These are phyloP conservation scores for Phytophthora ohioensis DNA, from an alignment of 352 stramenopile species.

Conservation along the genomic window DNA sequence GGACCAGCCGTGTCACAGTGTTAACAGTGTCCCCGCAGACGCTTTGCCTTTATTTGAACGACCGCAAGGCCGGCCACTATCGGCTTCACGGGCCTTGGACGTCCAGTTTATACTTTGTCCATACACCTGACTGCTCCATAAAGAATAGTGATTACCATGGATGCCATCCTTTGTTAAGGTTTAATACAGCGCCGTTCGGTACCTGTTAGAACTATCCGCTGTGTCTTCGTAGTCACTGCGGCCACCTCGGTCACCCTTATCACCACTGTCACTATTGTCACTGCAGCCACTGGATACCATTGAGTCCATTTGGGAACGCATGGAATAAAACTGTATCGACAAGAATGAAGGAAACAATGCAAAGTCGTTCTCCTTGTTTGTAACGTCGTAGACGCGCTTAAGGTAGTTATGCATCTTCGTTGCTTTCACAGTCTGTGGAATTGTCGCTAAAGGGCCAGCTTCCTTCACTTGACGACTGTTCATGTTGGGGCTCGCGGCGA, in stretches of 20 bases:
- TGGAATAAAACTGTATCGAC: neutral
- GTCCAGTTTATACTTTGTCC: constrained; percentile 1
- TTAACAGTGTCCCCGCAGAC: neutral
- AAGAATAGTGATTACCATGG: neutral
- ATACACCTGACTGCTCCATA: neutral
- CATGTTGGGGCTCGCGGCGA: neutral
- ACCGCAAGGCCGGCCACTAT: neutral
- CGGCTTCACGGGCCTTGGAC: neutral
- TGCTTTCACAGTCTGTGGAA: neutral
- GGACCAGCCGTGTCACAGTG: neutral
- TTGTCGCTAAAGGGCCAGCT: neutral
- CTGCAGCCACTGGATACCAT: neutral
- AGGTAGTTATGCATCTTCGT: neutral
- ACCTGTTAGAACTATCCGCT: too few species aligned
- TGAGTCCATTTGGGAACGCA: too few species aligned
- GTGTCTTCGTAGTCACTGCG: neutral
- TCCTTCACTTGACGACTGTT: neutral
- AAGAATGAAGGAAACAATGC: neutral
- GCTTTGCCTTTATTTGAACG: constrained; percentile 1
- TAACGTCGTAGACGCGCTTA: neutral
- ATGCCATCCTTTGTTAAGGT: neutral
- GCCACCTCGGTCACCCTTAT: neutral
- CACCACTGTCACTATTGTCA: neutral
- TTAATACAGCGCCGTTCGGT: neutral
- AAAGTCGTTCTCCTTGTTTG: neutral